Conservation (phyloP, 2,329 filamentous ascomycete genomes). For the Amauroascus verrucosus region DNA sequence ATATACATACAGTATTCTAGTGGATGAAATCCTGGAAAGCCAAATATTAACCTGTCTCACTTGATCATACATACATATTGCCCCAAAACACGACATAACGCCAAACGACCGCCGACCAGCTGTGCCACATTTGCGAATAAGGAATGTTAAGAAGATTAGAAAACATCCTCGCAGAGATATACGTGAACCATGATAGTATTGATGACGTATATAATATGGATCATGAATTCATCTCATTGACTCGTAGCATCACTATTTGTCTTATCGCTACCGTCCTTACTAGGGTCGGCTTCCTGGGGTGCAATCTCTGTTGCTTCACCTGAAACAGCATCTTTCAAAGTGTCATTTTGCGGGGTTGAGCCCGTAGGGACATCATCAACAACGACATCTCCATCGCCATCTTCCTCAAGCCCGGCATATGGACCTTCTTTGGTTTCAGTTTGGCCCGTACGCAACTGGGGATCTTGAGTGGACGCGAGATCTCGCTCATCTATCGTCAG, state of each 20-base stretch:
- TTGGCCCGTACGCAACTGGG: slow-evolving; percentile 6
- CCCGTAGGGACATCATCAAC: slow-evolving; percentile 23
- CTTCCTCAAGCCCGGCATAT: slow-evolving; percentile 13
- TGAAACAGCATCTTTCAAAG: neutral
- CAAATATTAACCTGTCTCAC: too few relatives aligned
- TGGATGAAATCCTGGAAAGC: too few relatives aligned
- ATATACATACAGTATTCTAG: neutral
- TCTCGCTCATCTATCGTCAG: slow-evolving; percentile 20
- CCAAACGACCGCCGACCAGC: too few relatives aligned
- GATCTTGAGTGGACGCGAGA: slow-evolving; percentile 15
- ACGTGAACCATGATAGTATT: neutral
- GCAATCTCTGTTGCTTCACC: neutral
- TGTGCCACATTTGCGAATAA: too few relatives aligned
- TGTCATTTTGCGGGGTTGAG: neutral
- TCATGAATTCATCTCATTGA: neutral
- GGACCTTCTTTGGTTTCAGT: slow-evolving; percentile 14
- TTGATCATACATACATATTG: too few relatives aligned
- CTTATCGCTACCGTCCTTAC: neutral
- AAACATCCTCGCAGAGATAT: neutral
- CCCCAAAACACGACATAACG: too few relatives aligned
- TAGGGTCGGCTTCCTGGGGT: neutral
- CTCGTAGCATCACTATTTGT: neutral
- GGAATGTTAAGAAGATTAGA: neutral
- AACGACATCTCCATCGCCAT: slow-evolving; percentile 32
- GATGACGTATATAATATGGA: neutral